Evolutionary conservation across 2,329 filamentous ascomycete genomes (phyloP), one percentile per base, ranked within the genome.

Genomic region (Drechslerella stenobrocha): DNA sequence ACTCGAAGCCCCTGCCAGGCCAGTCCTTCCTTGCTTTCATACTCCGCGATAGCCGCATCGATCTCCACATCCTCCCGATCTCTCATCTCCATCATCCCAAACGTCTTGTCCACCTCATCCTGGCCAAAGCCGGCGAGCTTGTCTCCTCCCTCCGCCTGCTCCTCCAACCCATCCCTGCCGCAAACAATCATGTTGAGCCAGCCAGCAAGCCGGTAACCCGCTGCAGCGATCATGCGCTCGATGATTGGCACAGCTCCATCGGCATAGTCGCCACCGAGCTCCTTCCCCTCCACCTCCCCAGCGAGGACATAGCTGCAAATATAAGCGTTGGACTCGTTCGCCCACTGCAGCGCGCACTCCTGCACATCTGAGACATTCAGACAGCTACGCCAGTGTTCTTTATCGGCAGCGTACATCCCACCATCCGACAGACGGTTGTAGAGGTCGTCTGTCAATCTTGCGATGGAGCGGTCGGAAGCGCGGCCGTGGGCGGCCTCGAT

Each of bases 191-290:
- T 76, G 73, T 88, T 85, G 67, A 88, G 76, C 84, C 84, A 88
- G 18, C 81, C 81, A 1, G 83, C 87, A 74, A 89, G 79, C 48
- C 87, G 81, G 74, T 84, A 87, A 8, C 87, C 87, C 2, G 84
- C 87, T 70, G 82, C 83, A 5, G 86, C 87, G 67, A 90, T 79
- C 74, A 87, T 83, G 64, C 82, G 74, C 75, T 89, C 84, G 45
- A 89, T 79, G 60, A 85, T 81, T 18, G 81, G 83, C n/a, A 81
- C 82, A 1, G 84, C 85, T 28, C 79, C 80, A 28, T 83, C 79
- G 72, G 83, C 88, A 75, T 89, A 89, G 30, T 81, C 79, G 0
- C 82, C 82, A 24, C 80, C 80, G 22, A 88, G 78, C 73, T 88
- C 85, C 75, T 83, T 78, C 15, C 80, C 81, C 11, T 76, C 77